Conservation (phyloP, 2,329 filamentous ascomycete genomes). For the Tolypocladium ophioglossoides region DNA sequence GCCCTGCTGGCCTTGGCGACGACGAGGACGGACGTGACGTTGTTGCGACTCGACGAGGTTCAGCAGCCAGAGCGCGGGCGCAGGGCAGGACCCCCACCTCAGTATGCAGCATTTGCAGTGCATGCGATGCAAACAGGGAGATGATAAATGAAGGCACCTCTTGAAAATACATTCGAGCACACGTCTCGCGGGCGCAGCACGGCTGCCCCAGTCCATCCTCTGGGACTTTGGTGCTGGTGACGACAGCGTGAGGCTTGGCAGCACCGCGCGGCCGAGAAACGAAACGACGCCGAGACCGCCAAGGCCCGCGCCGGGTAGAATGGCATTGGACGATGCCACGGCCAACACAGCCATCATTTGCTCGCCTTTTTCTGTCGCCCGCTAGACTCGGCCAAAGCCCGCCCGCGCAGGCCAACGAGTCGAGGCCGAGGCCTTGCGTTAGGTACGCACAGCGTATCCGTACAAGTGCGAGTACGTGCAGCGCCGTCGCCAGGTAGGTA, state of each 20-base stretch:
- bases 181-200: not conserved
- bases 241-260: constrained; percentile 8
- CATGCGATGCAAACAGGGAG: not conserved
- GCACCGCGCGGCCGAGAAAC: constrained; percentile 4
- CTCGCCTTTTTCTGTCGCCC: not conserved
- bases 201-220: not conserved
- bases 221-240: not conserved
- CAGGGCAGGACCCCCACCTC: not conserved
- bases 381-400: not conserved
- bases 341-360: not conserved
- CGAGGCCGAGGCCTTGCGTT: not conserved
- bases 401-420: not conserved
- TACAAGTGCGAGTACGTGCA: too few species aligned
- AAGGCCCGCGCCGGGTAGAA: constrained; percentile 6
- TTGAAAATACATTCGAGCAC: not conserved
- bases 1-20: not conserved
- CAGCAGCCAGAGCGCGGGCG: not conserved
- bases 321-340: not conserved
- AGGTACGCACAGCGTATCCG: too few species aligned
- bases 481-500: too few species aligned
- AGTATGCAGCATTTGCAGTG: not conserved
- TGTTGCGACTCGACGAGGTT: not conserved
- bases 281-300: constrained; percentile 10
- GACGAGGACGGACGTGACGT: not conserved
- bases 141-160: not conserved